Evolutionary conservation across 495 filamentous ascomycete genomes (phyloP), one percentile per base, ranked within the genome.

Genomic region (Massariosphaeria phaeospora): DNA sequence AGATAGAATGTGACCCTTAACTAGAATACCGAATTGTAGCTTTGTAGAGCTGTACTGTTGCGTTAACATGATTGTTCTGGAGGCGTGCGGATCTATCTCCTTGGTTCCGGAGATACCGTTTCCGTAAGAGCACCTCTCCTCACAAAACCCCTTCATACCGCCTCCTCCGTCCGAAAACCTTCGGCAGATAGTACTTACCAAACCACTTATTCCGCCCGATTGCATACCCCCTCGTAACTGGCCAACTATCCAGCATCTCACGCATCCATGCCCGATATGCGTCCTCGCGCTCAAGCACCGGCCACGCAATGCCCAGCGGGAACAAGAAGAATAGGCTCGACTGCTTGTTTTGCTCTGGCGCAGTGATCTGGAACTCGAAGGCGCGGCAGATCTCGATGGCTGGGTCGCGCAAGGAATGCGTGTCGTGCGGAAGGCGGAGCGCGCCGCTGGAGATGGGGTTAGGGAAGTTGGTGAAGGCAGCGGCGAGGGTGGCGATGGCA

Each of bases 321-420:
- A 59, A 47, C 17, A 59, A 30, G 31, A 50, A 59, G 39, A 53
- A 59, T 9, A 59, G 40, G 11, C 11, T 23, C 2, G 29, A 39
- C 10, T 49, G 15, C 12, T 30, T 34, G 18, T 29, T 29, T 4
- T 12, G 7, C 3, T 52, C 35, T 9, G 31, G 43, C 11, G n/a
- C 21, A 13, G 13, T 26, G 21, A 46, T 40, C 33, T 53, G 38
- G 49, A 33, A 59, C 27, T 59, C 55, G 23, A 59, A 59, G 4
- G 40, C 18, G 31, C 48, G 55, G 23, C 38, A 45, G 17, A 59
- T 59, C 35, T 59, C 55, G 48, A 59, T 45, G n/a, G 55, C 55
- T 7, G 24, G 29, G 21, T 53, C 48, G 38, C 40, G 48, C 3
- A 50, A 41, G n/a, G 20, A 33, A 26, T 10, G 34, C 2, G 36